Base-by-base conservation (phyloP, 2,329 filamentous ascomycete genomes). In the Rhinocladiella mackenziei region DNA sequence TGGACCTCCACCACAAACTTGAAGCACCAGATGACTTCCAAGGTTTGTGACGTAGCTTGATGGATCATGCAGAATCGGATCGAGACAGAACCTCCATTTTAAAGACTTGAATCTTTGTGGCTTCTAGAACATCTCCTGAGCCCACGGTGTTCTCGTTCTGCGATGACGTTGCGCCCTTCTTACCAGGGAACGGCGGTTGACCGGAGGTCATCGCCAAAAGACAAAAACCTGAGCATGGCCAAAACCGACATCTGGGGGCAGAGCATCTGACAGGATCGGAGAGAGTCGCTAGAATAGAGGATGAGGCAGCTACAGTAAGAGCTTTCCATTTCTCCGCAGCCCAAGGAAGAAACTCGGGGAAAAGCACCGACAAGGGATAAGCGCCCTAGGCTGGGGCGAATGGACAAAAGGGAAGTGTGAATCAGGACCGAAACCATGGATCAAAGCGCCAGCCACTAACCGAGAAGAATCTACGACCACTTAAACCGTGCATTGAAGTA, bases 111-210 rank as follows among this genome's bases (percentile, higher is more conserved):
- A 26, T 26, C 23, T 33, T 33, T 33, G n/a, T 33, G 30, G 13
- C 30, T 18, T 33, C 13, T 15, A 18, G 30, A 17, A 33, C 14
- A 33, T 33, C 30, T 33, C 30, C 30, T 33, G 30, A 33, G 8
- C 14, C 17, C 17, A 5, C 30, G 30, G 30, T 17, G 6, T 33
- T 33, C 30, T 33, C 30, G 17, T 33, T 7, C 28, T 41, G 32
- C 13, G 40, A 25, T 33, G 10, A n/a, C 11, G 4, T 36, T 36
- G 35, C 29, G 33, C 38, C 31, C 38, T 26, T 15, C 35, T 28
- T 17, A 47, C 29, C 22, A 44, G 29, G 13, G 29, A 39, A 19
- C 18, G 39, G 30, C 44, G 48, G 44, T 40, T 36, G 39, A 51
- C 48, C 40, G 48, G 48, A 51, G 22, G 8, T 15, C 14, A 13